These are phyloP conservation scores for Pythium grandisporangium DNA, from an alignment of 352 stramenopile genomes.

Conservation along the genomic window DNA sequence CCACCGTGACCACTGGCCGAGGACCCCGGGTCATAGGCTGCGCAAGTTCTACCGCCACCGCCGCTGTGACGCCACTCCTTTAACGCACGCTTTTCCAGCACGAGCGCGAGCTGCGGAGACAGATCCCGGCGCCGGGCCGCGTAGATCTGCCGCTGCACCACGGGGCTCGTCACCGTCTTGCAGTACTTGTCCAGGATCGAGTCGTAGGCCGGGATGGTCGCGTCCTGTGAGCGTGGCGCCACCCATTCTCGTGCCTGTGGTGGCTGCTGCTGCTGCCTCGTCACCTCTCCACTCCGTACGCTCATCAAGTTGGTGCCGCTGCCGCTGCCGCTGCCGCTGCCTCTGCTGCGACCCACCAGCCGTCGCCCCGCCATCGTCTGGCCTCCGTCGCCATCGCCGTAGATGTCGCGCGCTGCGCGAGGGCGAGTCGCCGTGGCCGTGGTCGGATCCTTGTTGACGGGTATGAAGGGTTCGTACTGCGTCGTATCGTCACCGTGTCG, in stretches of 20 bases:
- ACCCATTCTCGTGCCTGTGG: conserved; percentile 47
- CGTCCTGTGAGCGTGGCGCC: conserved; percentile 27
- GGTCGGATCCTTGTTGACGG: conserved; percentile 1
- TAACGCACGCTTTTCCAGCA: conserved; percentile 60
- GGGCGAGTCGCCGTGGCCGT: conserved; percentile 7
- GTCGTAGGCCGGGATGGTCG: conserved; percentile 51
- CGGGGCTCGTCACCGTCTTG: conserved; percentile 59
- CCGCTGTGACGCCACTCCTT: too few species aligned
- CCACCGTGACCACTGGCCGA: too few species aligned
- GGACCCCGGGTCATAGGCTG: too few species aligned
- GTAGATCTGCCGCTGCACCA: conserved; percentile 74
- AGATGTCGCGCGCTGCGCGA: conserved; percentile 7
- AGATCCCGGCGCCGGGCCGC: conserved; percentile 43
- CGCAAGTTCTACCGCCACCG: too few species aligned
- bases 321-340: too few species aligned
- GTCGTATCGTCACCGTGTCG: conserved; percentile 46
- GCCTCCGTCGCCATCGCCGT: neutral
- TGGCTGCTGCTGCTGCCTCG: conserved; percentile 14
- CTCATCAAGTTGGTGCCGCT: neutral
- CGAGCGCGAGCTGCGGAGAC: conserved; percentile 59
- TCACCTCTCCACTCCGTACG: conserved; percentile 11
- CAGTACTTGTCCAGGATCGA: conserved; percentile 78
- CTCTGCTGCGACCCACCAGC: too few species aligned
- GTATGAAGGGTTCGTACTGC: conserved; percentile 64
- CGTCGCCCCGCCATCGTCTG: neutral